A percentile compares a stretch with the other conserved stretches of the same genome.
Evolutionary conservation across 2,329 filamentous ascomycete species (phyloP).

Genomic region (Pseudocercospora musae): DNA sequence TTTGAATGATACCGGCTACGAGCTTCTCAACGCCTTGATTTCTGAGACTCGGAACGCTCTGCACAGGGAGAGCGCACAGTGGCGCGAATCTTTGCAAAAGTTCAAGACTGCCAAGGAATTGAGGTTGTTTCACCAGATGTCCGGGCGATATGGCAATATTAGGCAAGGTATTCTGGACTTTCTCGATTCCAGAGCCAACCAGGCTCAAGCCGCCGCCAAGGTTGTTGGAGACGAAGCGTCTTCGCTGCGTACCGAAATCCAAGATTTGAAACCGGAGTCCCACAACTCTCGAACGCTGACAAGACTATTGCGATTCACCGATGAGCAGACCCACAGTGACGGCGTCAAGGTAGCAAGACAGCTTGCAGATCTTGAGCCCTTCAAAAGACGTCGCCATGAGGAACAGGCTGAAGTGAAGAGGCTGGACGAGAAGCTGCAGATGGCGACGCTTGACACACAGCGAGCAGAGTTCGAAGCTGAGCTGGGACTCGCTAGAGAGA

Average conservation of each 20-base stretch:
- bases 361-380: not conserved
- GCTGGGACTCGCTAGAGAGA: not conserved
- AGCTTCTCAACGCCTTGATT: not conserved
- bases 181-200: conserved; percentile 6
- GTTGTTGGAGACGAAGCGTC: not conserved
- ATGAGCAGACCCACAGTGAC: conserved; percentile 2
- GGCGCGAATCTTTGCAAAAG: conserved; percentile 7
- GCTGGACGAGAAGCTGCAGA: not conserved
- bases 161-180: conserved; percentile 15
- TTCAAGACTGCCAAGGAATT: conserved; percentile 10
- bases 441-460: not conserved
- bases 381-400: not conserved
- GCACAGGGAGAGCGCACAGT: conserved; percentile 5
- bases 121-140: conserved; percentile 15
- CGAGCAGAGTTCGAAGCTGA: not conserved
- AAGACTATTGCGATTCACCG: conserved; percentile 14
- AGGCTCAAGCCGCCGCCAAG: conserved; percentile 11
- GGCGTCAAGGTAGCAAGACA: not conserved
- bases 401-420: not conserved
- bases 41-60: not conserved
- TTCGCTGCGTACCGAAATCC: not conserved
- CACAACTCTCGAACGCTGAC: conserved; percentile 19
- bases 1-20: conserved; percentile 1
- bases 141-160: not conserved
- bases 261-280: not conserved